Conservation (phyloP, 495 filamentous ascomycete species). For the Bombardia bombarda region DNA sequence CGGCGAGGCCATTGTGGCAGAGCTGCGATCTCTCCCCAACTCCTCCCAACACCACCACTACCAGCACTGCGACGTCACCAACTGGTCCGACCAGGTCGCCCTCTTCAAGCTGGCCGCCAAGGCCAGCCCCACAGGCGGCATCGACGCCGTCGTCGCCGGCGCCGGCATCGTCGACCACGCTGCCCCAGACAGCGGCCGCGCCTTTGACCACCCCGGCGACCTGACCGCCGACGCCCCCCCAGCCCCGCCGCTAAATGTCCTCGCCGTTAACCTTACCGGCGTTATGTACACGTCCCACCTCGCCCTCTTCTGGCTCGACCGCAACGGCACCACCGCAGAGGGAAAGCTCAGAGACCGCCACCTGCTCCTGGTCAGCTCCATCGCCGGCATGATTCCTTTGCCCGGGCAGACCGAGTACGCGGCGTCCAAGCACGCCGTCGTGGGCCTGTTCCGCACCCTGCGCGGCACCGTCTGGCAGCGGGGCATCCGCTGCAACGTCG, state of each 20-base stretch:
- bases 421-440: conserved; percentile 54
- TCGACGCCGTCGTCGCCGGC: conserved; percentile 61
- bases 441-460: conserved; percentile 54
- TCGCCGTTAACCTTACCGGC: conserved; percentile 55
- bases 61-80: conserved; percentile 42
- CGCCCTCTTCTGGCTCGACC: conserved; percentile 49
- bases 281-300: conserved; percentile 58
- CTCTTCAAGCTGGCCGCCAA: conserved; percentile 50
- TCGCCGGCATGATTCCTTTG: conserved; percentile 42
- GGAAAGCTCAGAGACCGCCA: conserved; percentile 31
- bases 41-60: conserved; percentile 33
- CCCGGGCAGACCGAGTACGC: conserved; percentile 46
- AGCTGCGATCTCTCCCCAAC: conserved; percentile 24
- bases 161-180: conserved; percentile 51
- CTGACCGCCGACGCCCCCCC: conserved; percentile 37
- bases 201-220: conserved; percentile 28
- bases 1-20: conserved; percentile 27
- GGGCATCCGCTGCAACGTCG: conserved; percentile 51
- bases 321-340: conserved; percentile 19
- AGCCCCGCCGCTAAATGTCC: conserved; percentile 43
- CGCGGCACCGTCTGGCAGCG: conserved; percentile 34
- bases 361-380: conserved; percentile 48
- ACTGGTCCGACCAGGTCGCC: conserved; percentile 51
- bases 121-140: conserved; percentile 43
- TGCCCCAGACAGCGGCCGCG: conserved; percentile 11